Conservation (phyloP, 2,329 filamentous ascomycete genomes). For the Torrubiella hemipterigena region DNA sequence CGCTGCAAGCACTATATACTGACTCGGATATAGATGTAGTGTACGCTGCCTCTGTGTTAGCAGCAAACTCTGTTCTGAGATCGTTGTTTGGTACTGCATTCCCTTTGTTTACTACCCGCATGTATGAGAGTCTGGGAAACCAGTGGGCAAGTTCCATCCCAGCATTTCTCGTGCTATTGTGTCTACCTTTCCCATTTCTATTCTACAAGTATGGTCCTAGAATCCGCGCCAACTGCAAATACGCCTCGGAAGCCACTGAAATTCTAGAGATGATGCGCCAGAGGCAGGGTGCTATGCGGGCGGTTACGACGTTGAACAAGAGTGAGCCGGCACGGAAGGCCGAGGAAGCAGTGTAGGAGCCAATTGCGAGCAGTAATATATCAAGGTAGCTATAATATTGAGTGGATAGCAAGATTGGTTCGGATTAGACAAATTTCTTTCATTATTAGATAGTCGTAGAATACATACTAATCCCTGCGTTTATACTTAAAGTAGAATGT, state of each 20-base stretch:
- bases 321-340: too few species aligned
- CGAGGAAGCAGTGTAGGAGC: too few species aligned
- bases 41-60: constrained; percentile 58
- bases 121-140: constrained; percentile 45
- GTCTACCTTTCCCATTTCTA: constrained; percentile 58
- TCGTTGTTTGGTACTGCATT: constrained; percentile 57
- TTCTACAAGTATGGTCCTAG: constrained; percentile 54
- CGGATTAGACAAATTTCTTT: too few species aligned
- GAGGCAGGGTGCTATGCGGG: background rate
- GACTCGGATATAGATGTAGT: constrained; percentile 37
- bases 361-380: too few species aligned
- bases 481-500: too few species aligned
- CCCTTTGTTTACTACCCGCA: constrained; percentile 49
- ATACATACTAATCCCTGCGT: too few species aligned
- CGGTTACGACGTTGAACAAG: too few species aligned
- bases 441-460: too few species aligned
- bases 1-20: background rate
- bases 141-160: constrained; percentile 62
- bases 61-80: constrained; percentile 56
- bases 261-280: constrained; percentile 5
- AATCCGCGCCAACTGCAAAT: constrained; percentile 5
- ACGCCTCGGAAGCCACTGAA: constrained; percentile 4
- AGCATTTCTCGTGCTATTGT: constrained; percentile 55
- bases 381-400: too few species aligned
- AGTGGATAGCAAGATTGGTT: too few species aligned